Base-by-base conservation (phyloP, 805 yeast genomes). In the Lachancea kluyveri region DNA sequence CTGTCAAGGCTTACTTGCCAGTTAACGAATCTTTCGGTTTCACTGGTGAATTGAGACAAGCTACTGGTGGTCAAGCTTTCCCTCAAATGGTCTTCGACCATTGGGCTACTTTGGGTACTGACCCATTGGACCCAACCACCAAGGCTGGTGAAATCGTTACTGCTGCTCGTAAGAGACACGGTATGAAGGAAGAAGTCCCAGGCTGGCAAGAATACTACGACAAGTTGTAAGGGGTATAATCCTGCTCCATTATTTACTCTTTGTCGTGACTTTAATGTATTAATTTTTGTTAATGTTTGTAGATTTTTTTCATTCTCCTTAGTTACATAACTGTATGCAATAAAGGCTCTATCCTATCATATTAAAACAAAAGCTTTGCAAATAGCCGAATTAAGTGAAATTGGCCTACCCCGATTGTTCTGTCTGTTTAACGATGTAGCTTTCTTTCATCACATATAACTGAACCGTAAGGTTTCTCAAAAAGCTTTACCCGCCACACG, bases 61-160 rank as follows among this genome's bases (percentile, higher is more conserved):
- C 97, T 65, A 90, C 98, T 64, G 96, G 96, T 84, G 98, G 98
- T 72, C 98, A 90, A 79, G 98, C 98, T 70, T 90, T 90, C 98
- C 98, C 98, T 74, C 97, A 90, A 77, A 78, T 92, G 94, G 94
- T 92, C 70, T 92, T 90, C 72, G 97, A 92, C 71, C 98, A 90
- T 71, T 90, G 97, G 97, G 74, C 86, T 52, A 69, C 85, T 59
- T 73, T 92, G 76, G 62, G 64, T 54, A 95, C 96, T 70, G 92
- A 87, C 70, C 94, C 94, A 65, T 71, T 82, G 53, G 97, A 90
- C 72, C 79, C 88, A 64, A 52, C 79, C 59, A 52, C 78, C 53
- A 76, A 75, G 71, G 75, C 82, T 55, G 82, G 82, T 68, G 63
- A 59, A 50, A 75, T 77, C 54, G 82, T 76, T 43, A 35, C 49